phyloP scores from a whole-genome alignment of 2,329 filamentous ascomycete species.

The Clarireedia paspali region DNA sequence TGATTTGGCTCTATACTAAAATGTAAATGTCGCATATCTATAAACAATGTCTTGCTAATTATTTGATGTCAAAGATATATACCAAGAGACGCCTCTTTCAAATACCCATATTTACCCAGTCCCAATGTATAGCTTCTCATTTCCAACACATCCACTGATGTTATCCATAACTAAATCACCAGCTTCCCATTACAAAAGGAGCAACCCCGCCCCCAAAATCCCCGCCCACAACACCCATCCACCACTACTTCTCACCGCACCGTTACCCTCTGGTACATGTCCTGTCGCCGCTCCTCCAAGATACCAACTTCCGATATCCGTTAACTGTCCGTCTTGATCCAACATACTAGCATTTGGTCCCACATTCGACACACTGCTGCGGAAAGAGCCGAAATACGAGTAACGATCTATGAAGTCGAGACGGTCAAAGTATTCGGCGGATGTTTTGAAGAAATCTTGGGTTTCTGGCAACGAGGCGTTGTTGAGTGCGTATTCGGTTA shows the following conservation, averaged over 20 bases:
- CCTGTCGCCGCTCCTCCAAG: conserved; percentile 49
- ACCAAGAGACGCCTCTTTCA: neutral
- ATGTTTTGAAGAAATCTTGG: conserved; percentile 61
- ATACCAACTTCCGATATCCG: conserved; percentile 72
- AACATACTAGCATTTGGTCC: conserved; percentile 67
- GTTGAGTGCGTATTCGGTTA: conserved; percentile 66
- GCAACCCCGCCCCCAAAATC: neutral
- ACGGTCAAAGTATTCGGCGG: conserved; percentile 58
- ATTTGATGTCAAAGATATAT: neutral
- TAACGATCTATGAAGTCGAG: conserved; percentile 57
- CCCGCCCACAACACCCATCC: neutral
- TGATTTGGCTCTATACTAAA: no score
- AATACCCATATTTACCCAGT: neutral
- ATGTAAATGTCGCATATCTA: no score
- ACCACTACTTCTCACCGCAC: neutral
- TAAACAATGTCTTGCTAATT: no score
- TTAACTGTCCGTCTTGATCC: conserved; percentile 58
- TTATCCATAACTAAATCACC: neutral
- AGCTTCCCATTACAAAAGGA: neutral
- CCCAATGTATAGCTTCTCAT: neutral
- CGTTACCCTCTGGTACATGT: conserved; percentile 15
- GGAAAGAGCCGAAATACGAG: conserved; percentile 48
- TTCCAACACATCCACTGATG: neutral
- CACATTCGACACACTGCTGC: conserved; percentile 62
- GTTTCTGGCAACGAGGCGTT: conserved; percentile 48